Evolutionary conservation across 192 early-diverging fungal species (phyloP), one percentile per base, ranked within the genome.

Genomic region (Linderina pennispora): DNA sequence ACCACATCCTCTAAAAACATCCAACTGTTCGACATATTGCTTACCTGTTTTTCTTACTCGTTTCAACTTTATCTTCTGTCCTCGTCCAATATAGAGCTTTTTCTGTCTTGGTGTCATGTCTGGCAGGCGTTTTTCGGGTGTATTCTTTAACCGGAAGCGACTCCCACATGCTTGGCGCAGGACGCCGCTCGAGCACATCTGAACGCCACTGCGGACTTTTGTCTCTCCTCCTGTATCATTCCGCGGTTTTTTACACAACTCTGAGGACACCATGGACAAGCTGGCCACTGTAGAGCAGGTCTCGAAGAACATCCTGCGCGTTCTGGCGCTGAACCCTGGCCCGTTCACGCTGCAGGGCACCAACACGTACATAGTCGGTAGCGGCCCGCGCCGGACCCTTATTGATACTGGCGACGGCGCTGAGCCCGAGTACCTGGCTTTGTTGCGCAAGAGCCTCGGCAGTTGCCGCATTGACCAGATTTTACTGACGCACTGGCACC

Each of bases 341-440:
- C 79, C 80, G 20, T 87, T 89, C 40, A 88, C 86, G 6, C 67
- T 92, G 5, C 83, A 92, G 58, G 90, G 83, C 65, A 91, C 92
- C 35, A 95, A 95, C 58, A 91, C 85, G 0, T 95, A 92, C 48
- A 23, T 95, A 8, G 62, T 95, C 26, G 92, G 92, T 18, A 70
- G 66, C n/a, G 92, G 92, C 1, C 19, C 58, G 13, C 56, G 62
- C 31, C 81, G 86, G 34, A 45, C 88, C 3, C 70, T 95, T 3
- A 52, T 95, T 0, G 91, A 91, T 44, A 81, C 85, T 3, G 89
- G 88, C 24, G 84, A 89, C 32, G 92, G 92, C 17, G 32, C 33
- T 8, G 61, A 82, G 14, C 75, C 85, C 0, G 82, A 75, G 16
- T 94, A 87, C 60, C 53, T 78, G 15, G 48, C 54, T 0, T 43